phyloP scores from a whole-genome alignment of 2,329 filamentous ascomycete genomes.

The Fusarium sp. region DNA sequence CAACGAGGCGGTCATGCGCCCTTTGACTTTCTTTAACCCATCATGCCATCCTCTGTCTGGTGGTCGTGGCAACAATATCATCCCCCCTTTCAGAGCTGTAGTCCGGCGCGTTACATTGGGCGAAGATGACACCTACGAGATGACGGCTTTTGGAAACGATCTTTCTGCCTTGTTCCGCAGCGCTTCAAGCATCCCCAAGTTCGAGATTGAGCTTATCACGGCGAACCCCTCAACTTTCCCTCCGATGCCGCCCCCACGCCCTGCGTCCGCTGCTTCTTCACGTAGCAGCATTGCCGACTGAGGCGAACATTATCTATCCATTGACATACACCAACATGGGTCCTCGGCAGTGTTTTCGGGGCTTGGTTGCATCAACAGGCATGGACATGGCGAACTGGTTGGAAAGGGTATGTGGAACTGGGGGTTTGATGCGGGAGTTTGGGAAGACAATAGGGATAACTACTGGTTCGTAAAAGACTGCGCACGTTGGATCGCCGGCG shows the following conservation, averaged over 20 bases:
- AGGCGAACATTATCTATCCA: not conserved
- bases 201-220: slow-evolving; percentile 35
- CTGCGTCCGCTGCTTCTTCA: slow-evolving; percentile 28
- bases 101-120: slow-evolving; percentile 42
- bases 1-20: slow-evolving; percentile 35
- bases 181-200: slow-evolving; percentile 37
- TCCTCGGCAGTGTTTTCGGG: not conserved
- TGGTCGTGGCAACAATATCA: slow-evolving; percentile 8
- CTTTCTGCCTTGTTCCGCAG: slow-evolving; percentile 38
- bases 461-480: not conserved
- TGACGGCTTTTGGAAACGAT: slow-evolving; percentile 45
- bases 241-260: slow-evolving; percentile 28
- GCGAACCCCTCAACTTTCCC: slow-evolving; percentile 16
- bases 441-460: not conserved
- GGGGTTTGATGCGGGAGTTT: slow-evolving; percentile 9
- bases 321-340: not conserved
- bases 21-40: slow-evolving; percentile 17
- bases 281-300: slow-evolving; percentile 28
- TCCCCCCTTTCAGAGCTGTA: slow-evolving; percentile 11
- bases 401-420: not conserved
- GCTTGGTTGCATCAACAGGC: not conserved
- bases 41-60: slow-evolving; percentile 7
- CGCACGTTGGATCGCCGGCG: not conserved
- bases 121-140: slow-evolving; percentile 38
- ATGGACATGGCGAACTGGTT: slow-evolving; percentile 8